Evolutionary conservation across 306 rosid genomes (phyloP), one percentile per base, ranked within the genome.

Genomic region (Pueraria montana): DNA sequence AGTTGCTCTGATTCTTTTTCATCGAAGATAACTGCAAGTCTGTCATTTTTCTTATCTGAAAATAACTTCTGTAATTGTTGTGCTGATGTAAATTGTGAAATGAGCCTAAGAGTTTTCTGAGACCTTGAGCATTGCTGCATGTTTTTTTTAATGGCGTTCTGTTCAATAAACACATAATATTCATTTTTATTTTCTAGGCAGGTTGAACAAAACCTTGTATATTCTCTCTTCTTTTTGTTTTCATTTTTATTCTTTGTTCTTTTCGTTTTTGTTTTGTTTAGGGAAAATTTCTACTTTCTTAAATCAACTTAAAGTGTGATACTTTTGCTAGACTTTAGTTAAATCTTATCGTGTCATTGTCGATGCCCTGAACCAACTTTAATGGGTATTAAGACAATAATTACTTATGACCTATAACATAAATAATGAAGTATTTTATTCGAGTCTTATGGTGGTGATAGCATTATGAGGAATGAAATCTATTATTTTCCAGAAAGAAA

Each of bases 21-120:
- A 95, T 64, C 96, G 97, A 56, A 97, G 98, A 77, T 93, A 95
- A 80, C 86, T 93, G 72, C 92, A 95, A 92, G 56, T 50, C 56
- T 38, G 17, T 6, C 21, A 16, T 38, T 38, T 38, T 38, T 38
- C 43, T 38, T 50, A 50, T 50, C 61, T 18, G 24, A 52, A 52
- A 95, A 93, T n/a, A 21, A 58, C 16, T 58, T 38, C 43, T 38
- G 6, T 38, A 38, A 38, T 2, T 1, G 12, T 17, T 20, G 63
- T 9, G 21, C 24, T 20, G 82, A 91, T 95, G 38, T 34, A 34
- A 34, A 5, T 80, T 56, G 62, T 59, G 34, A 21, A 58, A 11
- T 23, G 65, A 58, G 6, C 34, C 2, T 53, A 18, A 53, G 24
- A 48, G 53, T 48, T 50, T 50, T 50, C 56, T 18, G 59, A 52